Conservation (phyloP, 2,329 filamentous ascomycete genomes). For the Ophiocordyceps camponoti-saundersi region DNA sequence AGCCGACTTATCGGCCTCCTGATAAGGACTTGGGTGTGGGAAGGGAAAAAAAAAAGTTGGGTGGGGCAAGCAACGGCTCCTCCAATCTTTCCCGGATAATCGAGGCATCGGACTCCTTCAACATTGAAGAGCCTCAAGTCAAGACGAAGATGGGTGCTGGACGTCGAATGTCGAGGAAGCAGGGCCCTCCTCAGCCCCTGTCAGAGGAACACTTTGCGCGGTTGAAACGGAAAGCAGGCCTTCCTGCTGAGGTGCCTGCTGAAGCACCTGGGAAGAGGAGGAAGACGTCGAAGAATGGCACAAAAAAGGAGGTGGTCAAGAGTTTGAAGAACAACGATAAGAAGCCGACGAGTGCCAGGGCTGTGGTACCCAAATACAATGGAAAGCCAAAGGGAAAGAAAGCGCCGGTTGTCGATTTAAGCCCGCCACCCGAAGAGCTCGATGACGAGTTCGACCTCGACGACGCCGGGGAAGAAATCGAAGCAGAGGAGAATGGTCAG, state of each 20-base stretch:
- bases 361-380: slow-evolving; percentile 10
- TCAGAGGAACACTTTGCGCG: slow-evolving; percentile 66
- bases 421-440: slow-evolving; percentile 26
- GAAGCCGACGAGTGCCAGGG: slow-evolving; percentile 11
- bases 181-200: slow-evolving; percentile 69
- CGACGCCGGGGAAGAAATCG: slow-evolving; percentile 14
- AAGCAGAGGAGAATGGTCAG: slow-evolving; percentile 14
- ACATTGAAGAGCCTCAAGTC: neutral
- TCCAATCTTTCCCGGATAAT: neutral
- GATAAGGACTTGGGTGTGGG: slow-evolving; percentile 2
- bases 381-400: slow-evolving; percentile 14
- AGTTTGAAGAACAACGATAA: slow-evolving; percentile 15
- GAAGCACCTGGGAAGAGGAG: slow-evolving; percentile 21
- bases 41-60: slow-evolving; percentile 19
- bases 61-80: slow-evolving; percentile 11
- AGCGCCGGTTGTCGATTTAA: slow-evolving; percentile 20
- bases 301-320: slow-evolving; percentile 6
- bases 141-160: slow-evolving; percentile 56
- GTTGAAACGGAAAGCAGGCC: slow-evolving; percentile 68
- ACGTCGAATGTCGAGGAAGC: slow-evolving; percentile 78
- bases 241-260: slow-evolving; percentile 42
- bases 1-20: slow-evolving; percentile 15
- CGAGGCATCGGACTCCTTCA: too few species aligned
- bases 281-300: slow-evolving; percentile 8
- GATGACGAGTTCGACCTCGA: slow-evolving; percentile 25